phyloP scores from a whole-genome alignment of 352 stramenopile genomes.

The Achlya hypogyna region DNA sequence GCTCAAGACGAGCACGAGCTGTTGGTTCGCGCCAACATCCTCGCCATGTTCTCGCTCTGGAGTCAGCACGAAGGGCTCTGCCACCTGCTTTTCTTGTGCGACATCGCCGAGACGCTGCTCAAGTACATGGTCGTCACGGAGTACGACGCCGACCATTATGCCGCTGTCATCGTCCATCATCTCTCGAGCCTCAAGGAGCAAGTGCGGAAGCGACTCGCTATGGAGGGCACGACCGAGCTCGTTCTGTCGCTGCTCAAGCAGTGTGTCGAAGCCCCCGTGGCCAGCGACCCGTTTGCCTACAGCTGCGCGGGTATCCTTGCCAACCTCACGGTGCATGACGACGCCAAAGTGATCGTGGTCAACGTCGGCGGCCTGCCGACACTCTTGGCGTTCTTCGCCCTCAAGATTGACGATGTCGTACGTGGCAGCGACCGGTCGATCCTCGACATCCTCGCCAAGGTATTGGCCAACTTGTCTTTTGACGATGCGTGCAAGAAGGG shows the following conservation, averaged over 20 bases:
- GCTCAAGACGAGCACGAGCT: constrained; percentile 34
- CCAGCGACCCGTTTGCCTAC: constrained; percentile 12
- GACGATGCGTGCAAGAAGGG: constrained; percentile 21
- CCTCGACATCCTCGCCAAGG: constrained; percentile 12
- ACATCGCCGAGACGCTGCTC: neutral
- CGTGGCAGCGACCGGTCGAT: neutral
- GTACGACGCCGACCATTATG: neutral
- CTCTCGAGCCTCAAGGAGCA: constrained; percentile 15
- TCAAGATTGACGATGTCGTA: constrained; percentile 13
- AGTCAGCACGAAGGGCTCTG: constrained; percentile 11
- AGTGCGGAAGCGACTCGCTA: neutral
- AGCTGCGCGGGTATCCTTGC: constrained; percentile 19
- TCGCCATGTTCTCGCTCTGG: constrained; percentile 15
- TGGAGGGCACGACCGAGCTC: constrained; percentile 17
- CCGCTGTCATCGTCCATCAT: constrained; percentile 14
- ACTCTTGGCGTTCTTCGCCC: neutral
- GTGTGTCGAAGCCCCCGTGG: neutral
- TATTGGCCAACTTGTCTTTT: constrained; percentile 23
- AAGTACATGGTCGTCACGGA: constrained; percentile 18
- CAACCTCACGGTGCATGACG: constrained; percentile 23
- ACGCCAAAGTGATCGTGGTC: constrained; percentile 22
- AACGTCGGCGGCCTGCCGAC: constrained; percentile 27
- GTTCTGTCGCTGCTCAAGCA: constrained; percentile 8
- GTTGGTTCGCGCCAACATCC: constrained; percentile 19
- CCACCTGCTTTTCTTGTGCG: neutral